Base-by-base conservation (phyloP, 495 filamentous ascomycete species). In the Aspergillus ostianus region DNA sequence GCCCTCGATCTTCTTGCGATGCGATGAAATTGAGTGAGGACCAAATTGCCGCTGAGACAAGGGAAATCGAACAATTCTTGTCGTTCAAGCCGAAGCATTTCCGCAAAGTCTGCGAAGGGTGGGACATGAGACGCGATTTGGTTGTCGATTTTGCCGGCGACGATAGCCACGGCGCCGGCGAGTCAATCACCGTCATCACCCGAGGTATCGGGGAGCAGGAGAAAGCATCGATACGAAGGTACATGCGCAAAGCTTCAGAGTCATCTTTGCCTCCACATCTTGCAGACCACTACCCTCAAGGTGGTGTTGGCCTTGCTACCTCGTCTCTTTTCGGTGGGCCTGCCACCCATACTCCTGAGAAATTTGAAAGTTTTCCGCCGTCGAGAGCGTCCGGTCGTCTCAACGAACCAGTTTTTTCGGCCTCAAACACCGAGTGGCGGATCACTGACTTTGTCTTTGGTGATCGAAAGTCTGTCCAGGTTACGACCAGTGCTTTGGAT, bases 141-240 rank as follows among this genome's bases (percentile, higher is more conserved):
- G 87, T 92, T 67, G 90, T 96, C 8, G 94, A 98, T 70, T 98
- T 96, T 74, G 89, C 89, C 23, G 86, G 85, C 49, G 89, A 89
- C 61, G 91, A 95, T 72, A 82, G 86, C 17, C 74, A 78, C 49
- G 85, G 85, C 13, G 85, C 84, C 44, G 91, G 91, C 23, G 92
- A 97, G 70, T 80, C 77, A 17, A 70, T 95, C 7, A 77, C 95
- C 53, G 84, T 96, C 3, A 80, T 96, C 56, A 81, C 83, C 10
- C 90, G 87, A 64, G 92, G 87, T 6, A 66, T 82, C 13, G 84
- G 85, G 41, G 86, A 88, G 56, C 79, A 73, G 17, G 65, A 74
- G 47, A 70, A 67, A 44, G 77, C 82, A 23, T 68, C 66, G 17
- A 70, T 87, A 57, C 84, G 75, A 53, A 75, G 86, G 56, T 87